A percentile compares a stretch with the other conserved stretches of the same genome.
phyloP scores from a whole-genome alignment of 495 filamentous ascomycete genomes.

The Aspergillus taichungensis region DNA sequence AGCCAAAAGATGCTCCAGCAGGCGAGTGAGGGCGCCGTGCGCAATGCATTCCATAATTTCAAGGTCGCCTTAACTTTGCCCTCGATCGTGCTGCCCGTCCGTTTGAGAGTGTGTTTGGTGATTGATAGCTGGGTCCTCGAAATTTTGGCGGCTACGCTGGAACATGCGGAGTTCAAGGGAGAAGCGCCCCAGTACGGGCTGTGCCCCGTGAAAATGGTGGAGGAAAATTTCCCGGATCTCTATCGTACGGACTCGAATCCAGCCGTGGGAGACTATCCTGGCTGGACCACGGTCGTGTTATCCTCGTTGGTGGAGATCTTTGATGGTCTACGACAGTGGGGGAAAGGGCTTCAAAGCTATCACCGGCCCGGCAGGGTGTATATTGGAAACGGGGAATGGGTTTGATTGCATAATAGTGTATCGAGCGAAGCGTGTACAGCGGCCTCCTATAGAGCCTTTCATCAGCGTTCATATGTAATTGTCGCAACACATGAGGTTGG shows the following conservation, averaged over 20 bases:
- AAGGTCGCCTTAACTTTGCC: slow-evolving; percentile 20
- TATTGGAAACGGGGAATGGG: slow-evolving; percentile 20
- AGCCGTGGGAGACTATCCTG: slow-evolving; percentile 13
- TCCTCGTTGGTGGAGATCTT: slow-evolving; percentile 22
- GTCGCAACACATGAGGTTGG: too few relatives aligned
- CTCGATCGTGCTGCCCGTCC: slow-evolving; percentile 17
- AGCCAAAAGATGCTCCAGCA: slow-evolving; percentile 6
- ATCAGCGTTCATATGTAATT: too few relatives aligned
- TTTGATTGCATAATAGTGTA: neutral
- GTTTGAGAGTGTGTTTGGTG: slow-evolving; percentile 20
- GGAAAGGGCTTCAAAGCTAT: slow-evolving; percentile 17
- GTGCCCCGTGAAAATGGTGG: slow-evolving; percentile 23
- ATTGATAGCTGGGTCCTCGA: slow-evolving; percentile 17
- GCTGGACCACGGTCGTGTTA: slow-evolving; percentile 22
- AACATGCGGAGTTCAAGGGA: slow-evolving; percentile 2
- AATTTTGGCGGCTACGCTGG: slow-evolving; percentile 5
- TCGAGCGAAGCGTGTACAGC: too few relatives aligned
- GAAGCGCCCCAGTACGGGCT: slow-evolving; percentile 4
- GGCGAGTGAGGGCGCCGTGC: slow-evolving; percentile 10
- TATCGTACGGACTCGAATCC: slow-evolving; percentile 7
- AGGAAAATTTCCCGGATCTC: slow-evolving; percentile 26
- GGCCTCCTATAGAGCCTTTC: too few relatives aligned
- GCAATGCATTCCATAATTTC: slow-evolving; percentile 19
- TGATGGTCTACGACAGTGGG: slow-evolving; percentile 17
- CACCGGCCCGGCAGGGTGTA: slow-evolving; percentile 19